Conservation (phyloP, 352 stramenopile genomes). For the Phytophthora pluvialis region DNA sequence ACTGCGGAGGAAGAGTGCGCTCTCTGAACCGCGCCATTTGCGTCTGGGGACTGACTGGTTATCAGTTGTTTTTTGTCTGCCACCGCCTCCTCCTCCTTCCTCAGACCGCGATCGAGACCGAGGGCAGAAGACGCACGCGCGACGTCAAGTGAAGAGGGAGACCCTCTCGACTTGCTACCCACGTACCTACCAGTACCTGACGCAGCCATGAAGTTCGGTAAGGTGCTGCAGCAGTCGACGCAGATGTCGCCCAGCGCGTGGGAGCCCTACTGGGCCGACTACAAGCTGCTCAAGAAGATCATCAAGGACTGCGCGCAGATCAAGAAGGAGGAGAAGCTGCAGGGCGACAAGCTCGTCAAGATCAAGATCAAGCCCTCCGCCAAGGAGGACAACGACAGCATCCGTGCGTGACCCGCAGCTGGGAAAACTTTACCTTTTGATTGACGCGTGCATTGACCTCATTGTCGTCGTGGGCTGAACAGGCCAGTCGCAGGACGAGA, state of each 20-base stretch:
- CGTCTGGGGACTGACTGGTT: constrained; percentile 30
- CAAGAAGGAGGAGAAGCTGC: constrained; percentile 86
- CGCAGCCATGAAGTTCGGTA: constrained; percentile 85
- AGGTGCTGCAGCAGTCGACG: constrained; percentile 88
- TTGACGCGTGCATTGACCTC: background rate
- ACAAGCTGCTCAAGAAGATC: constrained; percentile 91
- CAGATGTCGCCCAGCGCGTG: constrained; percentile 80
- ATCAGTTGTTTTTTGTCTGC: constrained; percentile 36
- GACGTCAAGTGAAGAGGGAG: too few species aligned
- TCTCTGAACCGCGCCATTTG: background rate
- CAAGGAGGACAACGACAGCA: constrained; percentile 89
- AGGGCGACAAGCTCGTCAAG: constrained; percentile 74
- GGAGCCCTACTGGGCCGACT: constrained; percentile 86
- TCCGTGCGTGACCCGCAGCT: constrained; percentile 53
- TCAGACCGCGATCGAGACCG: constrained; percentile 11
- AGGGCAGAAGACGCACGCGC: background rate
- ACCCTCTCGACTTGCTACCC: too few species aligned
- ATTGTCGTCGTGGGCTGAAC: background rate
- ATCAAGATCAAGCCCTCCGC: constrained; percentile 81
- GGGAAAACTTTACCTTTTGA: background rate
- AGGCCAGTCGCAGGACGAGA: constrained; percentile 86
- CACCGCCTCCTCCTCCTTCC: background rate
- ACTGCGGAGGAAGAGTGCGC: constrained; percentile 5
- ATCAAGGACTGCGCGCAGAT: constrained; percentile 92
- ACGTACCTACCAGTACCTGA: background rate